Base-by-base conservation (phyloP, 2,329 filamentous ascomycete genomes). In the Pseudogymnoascus sp. region DNA sequence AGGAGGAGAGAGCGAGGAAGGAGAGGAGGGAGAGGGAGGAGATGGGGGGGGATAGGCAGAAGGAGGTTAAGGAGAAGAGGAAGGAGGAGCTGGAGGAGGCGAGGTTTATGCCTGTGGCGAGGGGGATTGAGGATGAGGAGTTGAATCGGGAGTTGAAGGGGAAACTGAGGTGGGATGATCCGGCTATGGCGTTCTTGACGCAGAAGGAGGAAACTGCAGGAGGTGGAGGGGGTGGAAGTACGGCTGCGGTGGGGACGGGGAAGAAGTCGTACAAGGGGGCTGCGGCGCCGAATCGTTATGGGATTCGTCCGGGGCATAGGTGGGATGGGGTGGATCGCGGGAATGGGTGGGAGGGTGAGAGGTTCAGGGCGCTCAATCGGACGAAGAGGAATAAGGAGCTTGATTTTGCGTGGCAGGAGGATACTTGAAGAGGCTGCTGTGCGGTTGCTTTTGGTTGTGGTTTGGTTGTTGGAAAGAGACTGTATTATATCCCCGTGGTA, bases 271-370 rank as follows among this genome's bases (percentile, higher is more conserved):
- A 97, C 74, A 79, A 86, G 65, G 95, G 93, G 0, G 83, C 88
- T 0, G 90, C 89, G 63, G 83, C 90, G 71, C 95, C 95, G 50
- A 99, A 99, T 80, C 83, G 95, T 19, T 97, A 97, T 77, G 91
- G 90, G 1, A 97, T 99, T 66, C 82, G 88, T 65, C 95, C 95
- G 0, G 96, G 95, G 0, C 91, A 96, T 78, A 82, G 91, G 67
- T 99, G 95, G 95, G 95, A 99, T 79, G 95, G 96, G 5, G 95
- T 99, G 17, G 95, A 99, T 79, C 82, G 95, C 68, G 83, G 91
- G 19, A 99, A 91, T 77, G 93, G 93, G 0, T 97, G 97, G 73
- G 95, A 99, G 78, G 89, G 85, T 66, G 88, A 97, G 73, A 89
- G 93, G 78, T 97, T 97, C 77, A 91, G 89, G 74, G 90, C 92